Percentiles rank a stretch among this genome's conserved stretches.
Conservation (phyloP, 192 early-diverging fungal genomes). For the Coemansia asiatica region DNA sequence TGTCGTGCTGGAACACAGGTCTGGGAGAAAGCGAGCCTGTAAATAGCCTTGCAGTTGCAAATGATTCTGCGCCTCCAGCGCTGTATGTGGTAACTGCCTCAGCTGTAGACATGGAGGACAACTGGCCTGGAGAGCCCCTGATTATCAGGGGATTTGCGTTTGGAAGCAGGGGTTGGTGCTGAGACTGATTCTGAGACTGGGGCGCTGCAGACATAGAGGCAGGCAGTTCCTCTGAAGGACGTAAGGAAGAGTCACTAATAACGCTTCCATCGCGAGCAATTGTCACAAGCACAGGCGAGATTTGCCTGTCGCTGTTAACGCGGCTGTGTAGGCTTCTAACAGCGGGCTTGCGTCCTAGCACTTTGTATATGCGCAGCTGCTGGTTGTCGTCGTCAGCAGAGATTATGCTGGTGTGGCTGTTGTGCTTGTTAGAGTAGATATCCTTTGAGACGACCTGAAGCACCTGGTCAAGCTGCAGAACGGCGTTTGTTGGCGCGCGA, state of each 20-base stretch:
- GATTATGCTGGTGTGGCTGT: background rate
- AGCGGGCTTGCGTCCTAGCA: conserved; percentile 6
- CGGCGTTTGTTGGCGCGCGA: background rate
- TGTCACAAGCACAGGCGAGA: conserved; percentile 36
- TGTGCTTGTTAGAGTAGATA: background rate
- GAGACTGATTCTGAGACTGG: background rate
- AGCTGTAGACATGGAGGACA: background rate
- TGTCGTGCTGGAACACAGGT: background rate
- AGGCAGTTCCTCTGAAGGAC: conserved; percentile 20
- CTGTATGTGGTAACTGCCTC: conserved; percentile 7
- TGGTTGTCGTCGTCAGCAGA: conserved; percentile 23
- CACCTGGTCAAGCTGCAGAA: conserved; percentile 8
- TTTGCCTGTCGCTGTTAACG: background rate
- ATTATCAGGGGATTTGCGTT: background rate
- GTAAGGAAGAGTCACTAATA: conserved; percentile 18
- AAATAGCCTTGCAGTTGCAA: conserved; percentile 25
- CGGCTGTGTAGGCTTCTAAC: conserved; percentile 1
- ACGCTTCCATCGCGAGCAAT: conserved; percentile 42
- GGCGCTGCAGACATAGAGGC: background rate
- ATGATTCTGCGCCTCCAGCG: conserved; percentile 17
- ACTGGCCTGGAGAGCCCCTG: background rate
- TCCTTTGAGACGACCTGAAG: background rate
- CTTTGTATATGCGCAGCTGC: conserved; percentile 7
- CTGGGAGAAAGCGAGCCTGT: conserved; percentile 13
- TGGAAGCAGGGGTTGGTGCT: background rate